phyloP scores from a whole-genome alignment of 306 rosid species.

The Fragaria iinumae region DNA sequence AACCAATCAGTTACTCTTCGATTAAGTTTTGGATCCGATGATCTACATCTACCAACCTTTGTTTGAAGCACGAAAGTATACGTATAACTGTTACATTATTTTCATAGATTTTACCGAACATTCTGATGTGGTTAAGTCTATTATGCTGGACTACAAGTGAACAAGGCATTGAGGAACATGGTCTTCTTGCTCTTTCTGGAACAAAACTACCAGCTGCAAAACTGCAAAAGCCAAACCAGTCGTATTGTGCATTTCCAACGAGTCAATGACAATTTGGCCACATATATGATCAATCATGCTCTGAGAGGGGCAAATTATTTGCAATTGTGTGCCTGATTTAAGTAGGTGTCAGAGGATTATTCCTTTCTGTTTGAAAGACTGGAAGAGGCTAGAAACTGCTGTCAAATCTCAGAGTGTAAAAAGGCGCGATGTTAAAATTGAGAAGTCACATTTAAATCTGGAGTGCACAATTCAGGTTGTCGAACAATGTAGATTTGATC shows the following conservation, averaged over 20 bases:
- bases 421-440: slow-evolving; percentile 18
- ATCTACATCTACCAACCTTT: too few species aligned
- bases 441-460: slow-evolving; percentile 39
- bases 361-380: not conserved
- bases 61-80: too few species aligned
- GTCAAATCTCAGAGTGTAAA: not conserved
- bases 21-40: not conserved
- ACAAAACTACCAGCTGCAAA: not conserved
- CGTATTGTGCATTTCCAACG: not conserved
- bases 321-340: not conserved
- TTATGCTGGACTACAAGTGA: not conserved
- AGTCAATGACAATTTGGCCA: not conserved
- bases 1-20: not conserved
- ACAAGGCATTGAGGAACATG: not conserved
- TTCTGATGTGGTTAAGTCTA: not conserved
- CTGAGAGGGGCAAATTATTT: not conserved
- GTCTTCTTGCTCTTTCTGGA: not conserved
- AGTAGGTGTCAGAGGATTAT: not conserved
- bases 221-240: not conserved
- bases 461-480: slow-evolving; percentile 63
- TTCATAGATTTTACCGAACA: not conserved
- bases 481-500: slow-evolving; percentile 83
- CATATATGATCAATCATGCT: not conserved
- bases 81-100: too few species aligned
- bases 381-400: not conserved